Base-by-base conservation (phyloP, 495 filamentous ascomycete genomes). In the Bathelium albidoporum region DNA sequence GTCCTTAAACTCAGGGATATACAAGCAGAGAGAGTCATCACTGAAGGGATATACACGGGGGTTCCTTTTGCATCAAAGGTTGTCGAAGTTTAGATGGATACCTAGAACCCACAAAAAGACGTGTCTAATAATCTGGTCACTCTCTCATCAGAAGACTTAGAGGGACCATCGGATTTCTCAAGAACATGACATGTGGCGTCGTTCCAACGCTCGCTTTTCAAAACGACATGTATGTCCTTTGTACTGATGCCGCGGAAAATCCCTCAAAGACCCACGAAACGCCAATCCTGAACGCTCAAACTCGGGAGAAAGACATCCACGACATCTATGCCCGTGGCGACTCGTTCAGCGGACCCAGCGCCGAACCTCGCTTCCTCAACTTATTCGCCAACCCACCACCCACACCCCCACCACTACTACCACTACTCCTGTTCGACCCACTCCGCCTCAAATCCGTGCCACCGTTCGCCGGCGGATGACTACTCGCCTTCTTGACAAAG, bases 401-500 rank as follows among this genome's bases (percentile, higher is more conserved):
- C 20, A 5, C 24, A 29, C 49, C n/a, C n/a, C n/a, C n/a, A n/a
- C n/a, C n/a, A n/a, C n/a, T n/a, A n/a, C n/a, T n/a, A n/a, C n/a
- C n/a, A n/a, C n/a, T n/a, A n/a, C n/a, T n/a, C n/a, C n/a, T 55
- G 2, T 24, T 55, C 49, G 49, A 55, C 1, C 49, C 49, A 55
- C 49, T 55, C 24, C 49, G 26, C 49, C 49, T 26, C 24, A 55
- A 29, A 29, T 55, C 49, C 7, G 49, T 55, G 22, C 49, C 49
- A 55, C 29, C 29, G 16, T 2, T 55, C 24, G 22, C 49, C 24
- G 26, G 49, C 2, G 49, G 49, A 16, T 55, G 49, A 29, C 49
- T 55, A 24, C 49, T 55, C 49, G 49, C 49, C 49, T 55, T 55
- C 24, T 55, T 55, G 7, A 55, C 49, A 29, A 55, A 55, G 16